Percentiles rank a stretch among this genome's conserved stretches.
Evolutionary conservation across 257 asterid genomes (phyloP).

Genomic region (Solanum dulcamara): DNA sequence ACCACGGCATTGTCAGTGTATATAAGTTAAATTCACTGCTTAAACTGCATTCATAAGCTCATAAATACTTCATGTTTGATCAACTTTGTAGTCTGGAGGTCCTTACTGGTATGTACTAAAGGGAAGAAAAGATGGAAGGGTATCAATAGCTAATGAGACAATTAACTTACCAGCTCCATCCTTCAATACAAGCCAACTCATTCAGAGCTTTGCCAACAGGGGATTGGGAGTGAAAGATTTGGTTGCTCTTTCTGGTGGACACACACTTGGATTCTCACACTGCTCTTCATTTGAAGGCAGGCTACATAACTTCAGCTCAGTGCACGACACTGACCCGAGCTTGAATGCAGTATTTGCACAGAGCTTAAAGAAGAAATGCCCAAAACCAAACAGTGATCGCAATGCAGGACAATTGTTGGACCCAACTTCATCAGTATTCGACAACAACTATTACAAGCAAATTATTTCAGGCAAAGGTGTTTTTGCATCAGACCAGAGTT

Average conservation of each 20-base stretch:
- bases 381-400: conserved; percentile 23
- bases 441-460: conserved; percentile 45
- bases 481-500: conserved; percentile 51
- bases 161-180: conserved; percentile 54
- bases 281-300: conserved; percentile 68
- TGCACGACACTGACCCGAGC: conserved; percentile 50
- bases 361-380: conserved; percentile 36
- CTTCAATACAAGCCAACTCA: conserved; percentile 44
- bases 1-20: neutral
- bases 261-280: conserved; percentile 72
- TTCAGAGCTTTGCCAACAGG: conserved; percentile 39
- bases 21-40: neutral
- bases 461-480: conserved; percentile 41
- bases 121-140: conserved; percentile 61
- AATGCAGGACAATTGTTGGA: conserved; percentile 61
- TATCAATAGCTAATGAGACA: conserved; percentile 57
- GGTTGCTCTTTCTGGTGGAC: conserved; percentile 67
- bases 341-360: conserved; percentile 31
- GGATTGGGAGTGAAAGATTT: conserved; percentile 49
- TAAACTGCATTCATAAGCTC: neutral
- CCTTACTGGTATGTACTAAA: conserved; percentile 52
- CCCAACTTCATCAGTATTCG: conserved; percentile 43
- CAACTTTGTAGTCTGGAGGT: conserved; percentile 41
- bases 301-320: conserved; percentile 47
- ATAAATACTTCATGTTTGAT: neutral